phyloP scores from a whole-genome alignment of 768 basidiomycete genomes.

The Suillus bovinus region DNA sequence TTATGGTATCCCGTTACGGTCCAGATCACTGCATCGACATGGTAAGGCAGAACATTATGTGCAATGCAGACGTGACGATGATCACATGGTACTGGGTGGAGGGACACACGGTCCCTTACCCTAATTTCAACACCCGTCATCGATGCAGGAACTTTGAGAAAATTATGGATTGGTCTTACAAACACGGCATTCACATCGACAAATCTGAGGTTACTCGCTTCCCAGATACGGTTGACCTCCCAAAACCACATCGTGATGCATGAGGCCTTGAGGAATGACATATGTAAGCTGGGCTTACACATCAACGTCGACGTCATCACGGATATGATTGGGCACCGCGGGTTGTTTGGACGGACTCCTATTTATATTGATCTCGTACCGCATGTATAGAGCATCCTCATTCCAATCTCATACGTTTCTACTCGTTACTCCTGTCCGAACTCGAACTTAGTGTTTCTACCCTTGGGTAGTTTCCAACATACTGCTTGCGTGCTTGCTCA shows the following conservation, averaged over 20 bases:
- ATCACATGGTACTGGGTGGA: constrained; percentile 15
- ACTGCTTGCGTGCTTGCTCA: not conserved
- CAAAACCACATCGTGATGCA: not conserved
- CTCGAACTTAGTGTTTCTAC: too few relatives aligned
- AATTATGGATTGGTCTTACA: not conserved
- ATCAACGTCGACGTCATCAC: too few relatives aligned
- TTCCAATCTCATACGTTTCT: too few relatives aligned
- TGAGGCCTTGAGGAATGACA: not conserved
- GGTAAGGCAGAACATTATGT: constrained; percentile 16
- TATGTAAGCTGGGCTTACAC: too few relatives aligned
- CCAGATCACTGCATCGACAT: constrained; percentile 14
- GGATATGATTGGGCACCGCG: too few relatives aligned
- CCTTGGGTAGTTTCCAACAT: too few relatives aligned
- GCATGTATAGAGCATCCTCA: too few relatives aligned
- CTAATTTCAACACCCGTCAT: constrained; percentile 10
- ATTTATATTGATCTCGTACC: too few relatives aligned
- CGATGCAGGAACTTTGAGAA: constrained; percentile 2
- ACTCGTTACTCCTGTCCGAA: too few relatives aligned
- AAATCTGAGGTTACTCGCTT: not conserved
- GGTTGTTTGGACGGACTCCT: too few relatives aligned
- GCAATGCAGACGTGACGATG: constrained; percentile 14
- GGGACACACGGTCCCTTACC: not conserved
- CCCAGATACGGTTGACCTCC: not conserved
- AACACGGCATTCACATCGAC: not conserved
- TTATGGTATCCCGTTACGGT: not conserved